A percentile compares a stretch with the other conserved stretches of the same genome.
Conservation (phyloP, 148 eudicot species). For the Selenicereus undatus region DNA sequence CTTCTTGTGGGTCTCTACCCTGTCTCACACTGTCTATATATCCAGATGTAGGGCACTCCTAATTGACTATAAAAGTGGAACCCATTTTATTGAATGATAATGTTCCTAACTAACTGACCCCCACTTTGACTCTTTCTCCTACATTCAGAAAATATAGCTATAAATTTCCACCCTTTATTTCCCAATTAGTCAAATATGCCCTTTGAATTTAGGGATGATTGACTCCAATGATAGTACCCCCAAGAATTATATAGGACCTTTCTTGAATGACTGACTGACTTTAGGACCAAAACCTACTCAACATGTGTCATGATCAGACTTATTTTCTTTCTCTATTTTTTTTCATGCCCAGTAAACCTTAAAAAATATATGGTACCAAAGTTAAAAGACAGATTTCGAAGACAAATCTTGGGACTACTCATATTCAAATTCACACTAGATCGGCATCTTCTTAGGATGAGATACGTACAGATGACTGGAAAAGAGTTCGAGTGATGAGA, state of each 20-base stretch:
- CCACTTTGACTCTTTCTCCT: conserved; percentile 23
- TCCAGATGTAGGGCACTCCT: conserved; percentile 15
- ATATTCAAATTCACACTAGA: too few species aligned
- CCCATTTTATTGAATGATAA: conserved; percentile 26
- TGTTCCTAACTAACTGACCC: conserved; percentile 26
- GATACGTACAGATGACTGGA: too few species aligned
- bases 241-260: neutral
- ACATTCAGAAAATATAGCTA: neutral
- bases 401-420: too few species aligned
- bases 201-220: neutral
- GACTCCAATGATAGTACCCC: neutral
- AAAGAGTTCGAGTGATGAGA: too few species aligned
- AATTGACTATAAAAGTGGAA: conserved; percentile 21
- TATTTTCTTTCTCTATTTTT: neutral
- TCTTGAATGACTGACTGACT: neutral
- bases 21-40: neutral
- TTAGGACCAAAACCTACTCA: neutral
- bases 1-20: neutral
- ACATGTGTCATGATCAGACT: neutral
- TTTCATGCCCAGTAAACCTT: neutral
- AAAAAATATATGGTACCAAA: neutral
- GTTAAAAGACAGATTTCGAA: neutral
- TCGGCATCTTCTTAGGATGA: too few species aligned
- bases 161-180: conserved; percentile 1
- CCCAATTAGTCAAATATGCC: conserved; percentile 11